Base-by-base conservation (phyloP, 225 moss, liverwort and hornwort genomes). In the Anthoceros angustus region DNA sequence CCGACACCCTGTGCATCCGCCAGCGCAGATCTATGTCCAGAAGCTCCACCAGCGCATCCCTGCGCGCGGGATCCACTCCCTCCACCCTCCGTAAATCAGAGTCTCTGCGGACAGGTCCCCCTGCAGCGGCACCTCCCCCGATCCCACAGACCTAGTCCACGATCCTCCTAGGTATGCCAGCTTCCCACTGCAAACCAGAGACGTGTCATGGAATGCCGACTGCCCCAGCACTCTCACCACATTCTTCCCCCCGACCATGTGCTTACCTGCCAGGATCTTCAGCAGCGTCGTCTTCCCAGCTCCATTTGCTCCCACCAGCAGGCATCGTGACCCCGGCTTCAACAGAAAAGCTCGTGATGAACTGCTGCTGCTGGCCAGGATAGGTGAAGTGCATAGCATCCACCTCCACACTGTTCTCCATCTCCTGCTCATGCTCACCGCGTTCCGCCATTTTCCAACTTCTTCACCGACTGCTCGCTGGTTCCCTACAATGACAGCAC, bases 1-100 rank as follows among this genome's bases (percentile, higher is more conserved):
- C 95, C 43, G 95, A 98, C 39, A 98, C 95, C 77, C 85, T 98
- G 70, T 98, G 95, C 91, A 98, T 92, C 67, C 88, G 86, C 95
- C 95, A 98, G 63, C 82, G 82, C 16, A 88, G 69, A 73, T 98
- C 95, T 71, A 98, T 89, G 64, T 98, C 95, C 64, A 98, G 80
- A 32, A 98, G 81, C 4, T 81, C 78, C 25, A 81, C 66, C 39
- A 81, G 70, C 63, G 46, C 75, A 46, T 76, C 65, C 61, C 81
- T 77, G 65, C 81, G 73, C 62, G 75, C 78, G 39, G 81, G 75
- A 70, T 81, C 78, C 12, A 73, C 78, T 46, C 75, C 78, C 24
- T 81, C 81, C 43, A 81, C 81, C n/a, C n/a, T 78, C 91, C 95
- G 72, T 78, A 76, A 32, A 98, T 98, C 95, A 98, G 88, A 68